Conservation (phyloP, 2,329 filamentous ascomycete genomes). For the Hypoxylon sp. region DNA sequence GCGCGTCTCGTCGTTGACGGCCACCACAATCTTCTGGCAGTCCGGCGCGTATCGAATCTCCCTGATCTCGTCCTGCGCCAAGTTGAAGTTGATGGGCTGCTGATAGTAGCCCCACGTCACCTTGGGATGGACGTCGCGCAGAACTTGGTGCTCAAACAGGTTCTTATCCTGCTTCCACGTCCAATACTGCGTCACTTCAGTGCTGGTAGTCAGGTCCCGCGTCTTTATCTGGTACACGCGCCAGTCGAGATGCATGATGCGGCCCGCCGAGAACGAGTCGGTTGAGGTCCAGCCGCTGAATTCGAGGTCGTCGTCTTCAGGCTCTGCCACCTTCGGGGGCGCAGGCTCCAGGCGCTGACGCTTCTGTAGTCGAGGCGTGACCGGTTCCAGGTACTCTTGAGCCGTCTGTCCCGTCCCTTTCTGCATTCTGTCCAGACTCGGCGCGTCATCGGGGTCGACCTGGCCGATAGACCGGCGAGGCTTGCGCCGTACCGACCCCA, state of each 20-base stretch:
- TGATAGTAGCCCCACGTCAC: conserved; percentile 59
- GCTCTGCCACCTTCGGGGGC: conserved; percentile 19
- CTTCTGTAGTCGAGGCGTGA: conserved; percentile 44
- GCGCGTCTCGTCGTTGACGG: conserved; percentile 49
- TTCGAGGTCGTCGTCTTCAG: conserved; percentile 51
- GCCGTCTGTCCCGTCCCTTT: conserved; percentile 20
- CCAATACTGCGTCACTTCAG: conserved; percentile 63
- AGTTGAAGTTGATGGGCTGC: conserved; percentile 59
- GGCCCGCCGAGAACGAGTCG: conserved; percentile 58
- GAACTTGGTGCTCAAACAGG: conserved; percentile 62
- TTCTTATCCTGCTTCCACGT: conserved; percentile 54
- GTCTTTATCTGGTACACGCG: conserved; percentile 62
- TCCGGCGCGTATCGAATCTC: conserved; percentile 56
- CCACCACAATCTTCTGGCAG: conserved; percentile 53
- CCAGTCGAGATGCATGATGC: conserved; percentile 58
- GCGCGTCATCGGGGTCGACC: conserved; percentile 42
- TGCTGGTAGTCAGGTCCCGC: conserved; percentile 54
- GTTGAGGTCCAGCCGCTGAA: conserved; percentile 59
- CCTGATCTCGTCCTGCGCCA: conserved; percentile 56
- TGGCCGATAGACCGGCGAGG: conserved; percentile 44
- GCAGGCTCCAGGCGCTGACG: conserved; percentile 41
- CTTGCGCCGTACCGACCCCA: conserved; percentile 36
- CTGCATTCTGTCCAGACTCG: conserved; percentile 24
- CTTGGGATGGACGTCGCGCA: conserved; percentile 53
- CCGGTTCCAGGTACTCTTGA: conserved; percentile 41